Evolutionary conservation across 805 yeast species (phyloP).

Genomic region (Saturnispora sekii): DNA sequence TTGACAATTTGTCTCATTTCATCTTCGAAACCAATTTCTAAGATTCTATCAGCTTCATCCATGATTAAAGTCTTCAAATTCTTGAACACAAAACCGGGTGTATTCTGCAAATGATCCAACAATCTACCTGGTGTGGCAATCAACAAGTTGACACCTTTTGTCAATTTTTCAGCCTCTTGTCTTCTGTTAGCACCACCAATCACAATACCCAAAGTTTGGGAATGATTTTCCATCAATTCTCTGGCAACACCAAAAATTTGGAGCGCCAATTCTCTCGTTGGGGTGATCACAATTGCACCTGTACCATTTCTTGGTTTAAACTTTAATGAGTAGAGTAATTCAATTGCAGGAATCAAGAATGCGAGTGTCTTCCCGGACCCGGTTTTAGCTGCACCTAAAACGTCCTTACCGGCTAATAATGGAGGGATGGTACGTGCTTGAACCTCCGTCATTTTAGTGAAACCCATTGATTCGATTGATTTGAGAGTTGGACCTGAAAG

Average conservation of each 20-base stretch:
- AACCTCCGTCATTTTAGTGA: slow-evolving; percentile 83
- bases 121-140: slow-evolving; percentile 98
- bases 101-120: slow-evolving; percentile 92
- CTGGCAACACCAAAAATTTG: slow-evolving; percentile 98
- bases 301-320: slow-evolving; percentile 98
- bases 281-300: slow-evolving; percentile 91
- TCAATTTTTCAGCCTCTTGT: slow-evolving; percentile 91
- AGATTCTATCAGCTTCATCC: slow-evolving; percentile 96
- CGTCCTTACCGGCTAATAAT: slow-evolving; percentile 90
- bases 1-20: slow-evolving; percentile 96
- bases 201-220: slow-evolving; percentile 92
- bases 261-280: slow-evolving; percentile 94
- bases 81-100: slow-evolving; percentile 87
- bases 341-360: slow-evolving; percentile 91
- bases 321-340: slow-evolving; percentile 76
- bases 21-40: slow-evolving; percentile 97
- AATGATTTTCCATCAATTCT: slow-evolving; percentile 80
- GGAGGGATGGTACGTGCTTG: slow-evolving; percentile 97
- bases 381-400: slow-evolving; percentile 98
- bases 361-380: slow-evolving; percentile 98
- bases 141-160: slow-evolving; percentile 85
- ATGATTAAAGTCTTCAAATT: slow-evolving; percentile 88
- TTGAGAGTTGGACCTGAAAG: slow-evolving; percentile 75
- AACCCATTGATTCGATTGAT: slow-evolving; percentile 84
- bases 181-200: slow-evolving; percentile 98